phyloP scores from a whole-genome alignment of 441 rosid genomes.

The Cnidoscolus chayamansa region DNA sequence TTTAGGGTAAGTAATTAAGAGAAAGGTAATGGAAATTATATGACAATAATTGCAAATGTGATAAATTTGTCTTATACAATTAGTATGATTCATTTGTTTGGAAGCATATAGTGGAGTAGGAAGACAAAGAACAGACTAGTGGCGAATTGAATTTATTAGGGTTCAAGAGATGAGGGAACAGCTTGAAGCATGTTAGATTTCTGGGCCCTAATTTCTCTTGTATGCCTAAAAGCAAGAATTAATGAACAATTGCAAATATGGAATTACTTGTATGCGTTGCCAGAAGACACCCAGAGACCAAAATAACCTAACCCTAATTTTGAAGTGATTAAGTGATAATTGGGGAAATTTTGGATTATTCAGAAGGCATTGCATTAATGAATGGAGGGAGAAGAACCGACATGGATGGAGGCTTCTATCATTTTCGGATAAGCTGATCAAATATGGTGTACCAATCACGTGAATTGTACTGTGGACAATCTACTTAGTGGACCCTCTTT shows the following conservation, averaged over 20 bases:
- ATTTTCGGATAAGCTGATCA: constrained; percentile 26
- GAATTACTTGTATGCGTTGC: neutral
- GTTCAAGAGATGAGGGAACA: neutral
- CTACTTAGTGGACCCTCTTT: constrained; percentile 32
- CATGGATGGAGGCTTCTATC: constrained; percentile 28
- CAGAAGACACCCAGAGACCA: constrained; percentile 10
- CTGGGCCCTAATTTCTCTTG: too few species aligned
- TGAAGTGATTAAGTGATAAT: neutral
- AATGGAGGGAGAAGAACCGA: constrained; percentile 29
- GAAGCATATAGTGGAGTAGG: constrained; percentile 22
- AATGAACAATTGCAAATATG: too few species aligned
- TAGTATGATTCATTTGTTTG: constrained; percentile 17
- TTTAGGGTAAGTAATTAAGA: neutral
- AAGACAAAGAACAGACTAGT: neutral
- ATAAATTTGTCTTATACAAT: constrained; percentile 8
- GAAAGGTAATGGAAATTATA: neutral
- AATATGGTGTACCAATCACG: constrained; percentile 33
- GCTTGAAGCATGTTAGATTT: neutral
- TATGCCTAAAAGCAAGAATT: too few species aligned
- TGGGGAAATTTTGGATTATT: constrained; percentile 9
- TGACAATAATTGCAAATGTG: constrained; percentile 16
- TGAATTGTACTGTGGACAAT: constrained; percentile 32
- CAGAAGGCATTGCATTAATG: constrained; percentile 21
- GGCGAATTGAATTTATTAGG: constrained; percentile 6
- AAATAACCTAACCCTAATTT: constrained; percentile 1